Evolutionary conservation across 768 basidiomycete species (phyloP).

Genomic region (Mycena sanguinolenta): DNA sequence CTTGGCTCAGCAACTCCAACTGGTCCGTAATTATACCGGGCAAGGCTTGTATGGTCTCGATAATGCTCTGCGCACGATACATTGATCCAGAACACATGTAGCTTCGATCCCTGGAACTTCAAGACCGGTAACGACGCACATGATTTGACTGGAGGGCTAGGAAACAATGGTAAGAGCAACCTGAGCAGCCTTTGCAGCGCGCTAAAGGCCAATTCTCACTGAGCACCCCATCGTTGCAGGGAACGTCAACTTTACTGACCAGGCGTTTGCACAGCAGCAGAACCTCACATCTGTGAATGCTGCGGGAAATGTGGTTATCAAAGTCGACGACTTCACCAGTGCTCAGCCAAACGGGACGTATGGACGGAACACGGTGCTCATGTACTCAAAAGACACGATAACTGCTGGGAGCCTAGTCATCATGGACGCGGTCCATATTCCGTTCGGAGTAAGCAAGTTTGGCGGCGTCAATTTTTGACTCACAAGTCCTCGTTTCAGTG

Average conservation of each 20-base stretch:
- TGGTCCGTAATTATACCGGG: conserved; percentile 11
- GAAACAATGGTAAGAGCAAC: conserved; percentile 8
- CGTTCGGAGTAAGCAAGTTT: conserved; percentile 28
- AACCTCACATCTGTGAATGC: conserved; percentile 25
- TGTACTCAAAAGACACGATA: conserved; percentile 21
- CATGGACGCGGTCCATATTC: conserved; percentile 34
- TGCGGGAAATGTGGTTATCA: conserved; percentile 2
- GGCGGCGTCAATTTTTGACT: neutral
- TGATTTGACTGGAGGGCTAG: neutral
- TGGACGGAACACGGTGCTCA: conserved; percentile 29
- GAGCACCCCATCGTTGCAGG: conserved; percentile 3
- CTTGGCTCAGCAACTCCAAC: conserved; percentile 10
- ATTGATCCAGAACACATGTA: conserved; percentile 2
- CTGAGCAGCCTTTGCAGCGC: neutral
- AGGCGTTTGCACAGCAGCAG: conserved; percentile 30
- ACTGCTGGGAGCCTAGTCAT: conserved; percentile 28
- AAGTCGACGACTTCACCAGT: conserved; percentile 30
- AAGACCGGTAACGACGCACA: conserved; percentile 13
- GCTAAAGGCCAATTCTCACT: neutral
- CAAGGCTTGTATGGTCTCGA: conserved; percentile 20
- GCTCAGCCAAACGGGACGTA: conserved; percentile 10
- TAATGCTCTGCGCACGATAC: neutral
- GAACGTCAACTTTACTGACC: conserved; percentile 18
- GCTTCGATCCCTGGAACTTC: conserved; percentile 18
- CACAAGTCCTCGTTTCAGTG: conserved; percentile 6